These are phyloP conservation scores for Plasmodium falciparum DNA, from an alignment of 169 alveolate genomes.

Conservation along the genomic window DNA sequence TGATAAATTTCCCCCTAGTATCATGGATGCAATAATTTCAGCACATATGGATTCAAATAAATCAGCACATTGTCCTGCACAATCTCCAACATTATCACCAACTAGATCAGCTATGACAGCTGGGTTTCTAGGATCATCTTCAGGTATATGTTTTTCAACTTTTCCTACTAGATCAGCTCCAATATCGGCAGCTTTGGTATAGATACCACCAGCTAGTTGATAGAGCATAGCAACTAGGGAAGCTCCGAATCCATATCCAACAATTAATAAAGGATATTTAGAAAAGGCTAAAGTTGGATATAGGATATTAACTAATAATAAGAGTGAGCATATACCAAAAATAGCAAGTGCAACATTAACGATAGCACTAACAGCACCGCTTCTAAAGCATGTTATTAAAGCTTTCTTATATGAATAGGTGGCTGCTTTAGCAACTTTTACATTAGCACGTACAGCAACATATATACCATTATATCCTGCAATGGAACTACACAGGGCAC, in stretches of 20 bases:
- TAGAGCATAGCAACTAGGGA: slow-evolving; percentile 92
- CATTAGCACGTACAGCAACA: slow-evolving; percentile 91
- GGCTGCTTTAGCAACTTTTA: slow-evolving; percentile 89
- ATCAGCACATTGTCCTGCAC: slow-evolving; percentile 94
- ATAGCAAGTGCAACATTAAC: slow-evolving; percentile 89
- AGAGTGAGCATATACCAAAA: slow-evolving; percentile 85
- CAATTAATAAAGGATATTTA: slow-evolving; percentile 85
- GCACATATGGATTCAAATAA: slow-evolving; percentile 92
- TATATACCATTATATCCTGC: slow-evolving; percentile 92
- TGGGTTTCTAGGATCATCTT: slow-evolving; percentile 94
- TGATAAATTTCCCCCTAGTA: slow-evolving; percentile 90
- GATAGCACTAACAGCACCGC: slow-evolving; percentile 90
- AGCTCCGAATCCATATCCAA: slow-evolving; percentile 94
- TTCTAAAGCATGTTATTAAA: slow-evolving; percentile 86
- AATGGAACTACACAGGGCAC: slow-evolving; percentile 88
- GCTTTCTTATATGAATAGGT: slow-evolving; percentile 89
- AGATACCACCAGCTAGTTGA: slow-evolving; percentile 94
- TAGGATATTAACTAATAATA: slow-evolving; percentile 74
- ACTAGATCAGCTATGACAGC: slow-evolving; percentile 93
- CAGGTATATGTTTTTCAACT: slow-evolving; percentile 92
- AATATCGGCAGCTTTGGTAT: slow-evolving; percentile 93
- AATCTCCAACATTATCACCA: slow-evolving; percentile 94
- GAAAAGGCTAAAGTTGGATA: slow-evolving; percentile 71
- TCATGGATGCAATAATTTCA: slow-evolving; percentile 92
- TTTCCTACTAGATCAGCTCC: slow-evolving; percentile 95